phyloP scores from a whole-genome alignment of 2,329 filamentous ascomycete species.

The Penicillium sp. region DNA sequence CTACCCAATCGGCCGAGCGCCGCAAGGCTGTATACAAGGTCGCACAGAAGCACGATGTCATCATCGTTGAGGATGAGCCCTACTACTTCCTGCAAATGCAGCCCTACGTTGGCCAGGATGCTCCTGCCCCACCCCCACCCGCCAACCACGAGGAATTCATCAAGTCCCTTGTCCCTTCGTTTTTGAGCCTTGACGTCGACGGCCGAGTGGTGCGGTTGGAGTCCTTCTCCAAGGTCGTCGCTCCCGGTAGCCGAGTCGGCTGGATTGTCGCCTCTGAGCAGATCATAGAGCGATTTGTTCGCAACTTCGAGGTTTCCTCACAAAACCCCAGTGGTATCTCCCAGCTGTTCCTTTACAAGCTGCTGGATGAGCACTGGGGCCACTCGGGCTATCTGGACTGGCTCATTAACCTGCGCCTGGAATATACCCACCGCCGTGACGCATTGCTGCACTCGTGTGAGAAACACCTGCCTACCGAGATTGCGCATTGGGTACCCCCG shows the following conservation, averaged over 20 bases:
- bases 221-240: constrained; percentile 88
- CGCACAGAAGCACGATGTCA: constrained; percentile 78
- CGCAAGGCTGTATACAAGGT: constrained; percentile 72
- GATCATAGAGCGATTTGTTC: constrained; percentile 76
- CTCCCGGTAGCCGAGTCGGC: constrained; percentile 76
- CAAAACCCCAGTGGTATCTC: constrained; percentile 84
- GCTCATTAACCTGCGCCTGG: constrained; percentile 75
- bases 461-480: constrained; percentile 66
- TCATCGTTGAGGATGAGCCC: constrained; percentile 88
- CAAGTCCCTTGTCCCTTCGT: constrained; percentile 67
- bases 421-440: constrained; percentile 79
- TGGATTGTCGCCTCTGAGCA: constrained; percentile 89
- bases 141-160: constrained; percentile 70
- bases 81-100: constrained; percentile 91
- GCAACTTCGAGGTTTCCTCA: constrained; percentile 77
- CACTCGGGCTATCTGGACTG: constrained; percentile 86
- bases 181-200: constrained; percentile 77
- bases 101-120: constrained; percentile 61
- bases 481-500: constrained; percentile 78
- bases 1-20: constrained; percentile 69
- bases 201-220: constrained; percentile 88
- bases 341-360: constrained; percentile 80
- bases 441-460: constrained; percentile 77
- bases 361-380: constrained; percentile 92
- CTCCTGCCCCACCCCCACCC: constrained; percentile 55